A percentile compares a stretch with the other conserved stretches of the same genome.
These are phyloP conservation scores for Exophiala viscosa DNA, from an alignment of 2,329 filamentous ascomycete species.

Conservation along the genomic window DNA sequence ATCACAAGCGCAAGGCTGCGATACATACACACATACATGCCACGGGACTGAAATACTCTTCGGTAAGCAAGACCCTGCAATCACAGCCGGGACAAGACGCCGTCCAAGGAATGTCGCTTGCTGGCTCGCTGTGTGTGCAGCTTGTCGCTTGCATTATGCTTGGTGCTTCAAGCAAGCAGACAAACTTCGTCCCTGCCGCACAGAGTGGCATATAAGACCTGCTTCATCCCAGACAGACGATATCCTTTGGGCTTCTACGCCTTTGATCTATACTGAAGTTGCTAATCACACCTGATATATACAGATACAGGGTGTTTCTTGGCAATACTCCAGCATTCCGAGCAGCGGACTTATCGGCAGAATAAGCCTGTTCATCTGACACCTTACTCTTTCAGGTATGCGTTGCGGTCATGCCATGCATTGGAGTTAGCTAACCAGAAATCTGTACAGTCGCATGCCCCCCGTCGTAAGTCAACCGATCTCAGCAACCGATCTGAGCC, in stretches of 20 bases:
- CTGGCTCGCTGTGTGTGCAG: neutral
- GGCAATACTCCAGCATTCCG: neutral
- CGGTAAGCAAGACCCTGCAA: neutral
- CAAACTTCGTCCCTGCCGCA: neutral
- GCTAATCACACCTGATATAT: neutral
- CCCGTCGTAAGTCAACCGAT: no score
- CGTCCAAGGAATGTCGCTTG: no score
- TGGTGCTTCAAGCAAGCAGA: neutral
- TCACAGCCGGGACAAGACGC: neutral
- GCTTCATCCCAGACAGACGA: neutral
- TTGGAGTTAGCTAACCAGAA: no score
- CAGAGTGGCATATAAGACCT: neutral
- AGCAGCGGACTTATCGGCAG: no score
- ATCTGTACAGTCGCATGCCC: no score
- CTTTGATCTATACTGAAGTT: neutral
- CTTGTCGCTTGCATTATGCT: neutral
- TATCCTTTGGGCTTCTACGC: neutral
- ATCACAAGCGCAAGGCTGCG: no score
- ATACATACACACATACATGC: neutral
- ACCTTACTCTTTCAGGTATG: no score
- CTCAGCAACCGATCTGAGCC: no score
- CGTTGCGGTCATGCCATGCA: no score
- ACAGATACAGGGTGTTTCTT: neutral
- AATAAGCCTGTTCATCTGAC: no score
- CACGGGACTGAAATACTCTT: neutral